A percentile compares a stretch with the other conserved stretches of the same genome.
phyloP scores from a whole-genome alignment of 257 asterid genomes.

The Solanum megistacrolobum region DNA sequence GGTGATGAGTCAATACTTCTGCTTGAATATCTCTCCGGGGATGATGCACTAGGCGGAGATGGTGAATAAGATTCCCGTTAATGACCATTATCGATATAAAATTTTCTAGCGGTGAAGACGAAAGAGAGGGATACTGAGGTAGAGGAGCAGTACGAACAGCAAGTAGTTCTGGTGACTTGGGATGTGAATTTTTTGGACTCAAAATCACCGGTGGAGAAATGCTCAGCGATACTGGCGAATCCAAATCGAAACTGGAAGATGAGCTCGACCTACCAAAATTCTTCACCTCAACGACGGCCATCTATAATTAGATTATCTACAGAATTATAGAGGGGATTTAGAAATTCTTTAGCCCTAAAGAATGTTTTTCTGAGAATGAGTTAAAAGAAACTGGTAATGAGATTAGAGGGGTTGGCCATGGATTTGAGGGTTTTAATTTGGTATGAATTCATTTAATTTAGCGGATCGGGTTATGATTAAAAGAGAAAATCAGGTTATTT shows the following conservation, averaged over 20 bases:
- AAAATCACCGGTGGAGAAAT: conserved; percentile 62
- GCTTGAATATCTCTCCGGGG: conserved; percentile 46
- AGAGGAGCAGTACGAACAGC: conserved; percentile 43
- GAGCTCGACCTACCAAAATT: conserved; percentile 42
- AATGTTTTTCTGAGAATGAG: too few species aligned
- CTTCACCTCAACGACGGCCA: conserved; percentile 32
- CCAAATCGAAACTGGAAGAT: conserved; percentile 57
- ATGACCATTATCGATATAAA: neutral
- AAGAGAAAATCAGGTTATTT: too few species aligned
- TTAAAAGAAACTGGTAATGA: too few species aligned
- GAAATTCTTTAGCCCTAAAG: too few species aligned
- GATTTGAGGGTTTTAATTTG: too few species aligned
- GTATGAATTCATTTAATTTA: too few species aligned
- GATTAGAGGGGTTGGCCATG: too few species aligned
- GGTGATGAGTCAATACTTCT: conserved; percentile 61
- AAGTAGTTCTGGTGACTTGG: conserved; percentile 75
- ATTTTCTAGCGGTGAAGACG: conserved; percentile 10
- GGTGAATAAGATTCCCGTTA: conserved; percentile 18
- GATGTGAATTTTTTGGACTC: conserved; percentile 51
- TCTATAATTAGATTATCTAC: too few species aligned
- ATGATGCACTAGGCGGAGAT: conserved; percentile 57
- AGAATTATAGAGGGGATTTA: too few species aligned
- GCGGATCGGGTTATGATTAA: too few species aligned
- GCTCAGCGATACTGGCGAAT: conserved; percentile 67
- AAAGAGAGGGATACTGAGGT: neutral